These are phyloP conservation scores for Termitomyces sp. DNA, from an alignment of 768 basidiomycete species.

Conservation along the genomic window DNA sequence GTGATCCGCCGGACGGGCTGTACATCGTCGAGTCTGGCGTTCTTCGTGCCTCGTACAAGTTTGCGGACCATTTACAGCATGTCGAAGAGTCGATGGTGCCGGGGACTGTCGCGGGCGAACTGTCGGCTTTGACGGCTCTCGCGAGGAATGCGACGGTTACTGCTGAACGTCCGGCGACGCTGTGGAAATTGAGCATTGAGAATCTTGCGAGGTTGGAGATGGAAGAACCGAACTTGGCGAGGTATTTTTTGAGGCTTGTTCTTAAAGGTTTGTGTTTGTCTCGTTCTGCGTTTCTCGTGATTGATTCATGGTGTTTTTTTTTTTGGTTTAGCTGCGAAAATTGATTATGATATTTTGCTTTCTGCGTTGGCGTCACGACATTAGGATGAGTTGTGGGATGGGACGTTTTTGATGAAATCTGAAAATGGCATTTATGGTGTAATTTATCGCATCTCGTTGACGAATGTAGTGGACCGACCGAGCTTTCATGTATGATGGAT, in stretches of 20 bases:
- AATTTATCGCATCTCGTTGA: no score
- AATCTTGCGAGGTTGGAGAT: slow-evolving; percentile 59
- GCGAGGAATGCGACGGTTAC: slow-evolving; percentile 83
- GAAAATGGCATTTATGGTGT: no score
- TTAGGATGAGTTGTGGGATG: neutral
- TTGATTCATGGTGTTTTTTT: neutral
- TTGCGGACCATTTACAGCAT: slow-evolving; percentile 59
- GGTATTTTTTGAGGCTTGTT: slow-evolving; percentile 61
- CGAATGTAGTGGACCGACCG: no score
- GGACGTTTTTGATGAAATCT: no score
- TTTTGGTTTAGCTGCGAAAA: slow-evolving; percentile 17
- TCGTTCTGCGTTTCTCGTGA: no score
- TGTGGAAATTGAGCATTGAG: slow-evolving; percentile 76
- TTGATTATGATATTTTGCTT: slow-evolving; percentile 12
- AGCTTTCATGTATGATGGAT: no score
- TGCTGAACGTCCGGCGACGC: slow-evolving; percentile 69
- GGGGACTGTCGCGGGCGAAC: slow-evolving; percentile 88
- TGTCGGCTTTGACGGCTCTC: slow-evolving; percentile 77
- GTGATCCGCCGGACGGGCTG: slow-evolving; percentile 75
- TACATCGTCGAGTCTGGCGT: slow-evolving; percentile 90
- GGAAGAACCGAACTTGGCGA: slow-evolving; percentile 66
- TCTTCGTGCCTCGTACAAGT: slow-evolving; percentile 78
- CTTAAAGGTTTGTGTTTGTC: slow-evolving; percentile 56
- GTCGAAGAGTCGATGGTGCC: slow-evolving; percentile 93
- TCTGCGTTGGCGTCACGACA: slow-evolving; percentile 15